Conservation (phyloP, 2,329 filamentous ascomycete species). For the Nannizzia gypsea region DNA sequence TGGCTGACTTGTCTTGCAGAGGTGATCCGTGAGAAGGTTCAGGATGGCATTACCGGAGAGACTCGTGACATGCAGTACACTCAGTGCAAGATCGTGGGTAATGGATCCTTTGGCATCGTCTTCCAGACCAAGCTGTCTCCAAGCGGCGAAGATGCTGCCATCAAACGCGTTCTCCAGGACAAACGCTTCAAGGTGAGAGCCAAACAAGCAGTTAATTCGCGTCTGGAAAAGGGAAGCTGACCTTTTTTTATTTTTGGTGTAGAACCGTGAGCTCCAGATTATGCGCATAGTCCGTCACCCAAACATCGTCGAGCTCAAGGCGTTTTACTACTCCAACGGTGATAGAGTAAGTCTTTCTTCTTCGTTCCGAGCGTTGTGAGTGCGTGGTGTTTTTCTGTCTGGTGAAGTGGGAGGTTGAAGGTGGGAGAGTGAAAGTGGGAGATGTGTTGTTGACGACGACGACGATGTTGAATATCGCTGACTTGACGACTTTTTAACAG, state of each 20-base stretch:
- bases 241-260: slow-evolving; percentile 8
- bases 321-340: slow-evolving; percentile 98
- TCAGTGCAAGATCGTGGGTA: slow-evolving; percentile 98
- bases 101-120: slow-evolving; percentile 95
- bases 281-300: slow-evolving; percentile 99
- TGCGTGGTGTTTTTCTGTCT: not conserved
- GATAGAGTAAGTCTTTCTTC: slow-evolving; percentile 60
- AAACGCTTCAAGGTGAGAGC: slow-evolving; percentile 88
- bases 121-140: slow-evolving; percentile 98
- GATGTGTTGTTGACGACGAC: not conserved
- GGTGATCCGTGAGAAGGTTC: slow-evolving; percentile 96
- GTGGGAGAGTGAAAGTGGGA: not conserved
- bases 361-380: not conserved
- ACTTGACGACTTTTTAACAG: slow-evolving; percentile 32
- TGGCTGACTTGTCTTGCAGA: slow-evolving; percentile 45
- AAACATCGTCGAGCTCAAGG: slow-evolving; percentile 97
- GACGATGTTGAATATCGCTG: not conserved
- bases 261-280: slow-evolving; percentile 99
- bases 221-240: slow-evolving; percentile 18
- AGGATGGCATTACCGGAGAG: slow-evolving; percentile 94
- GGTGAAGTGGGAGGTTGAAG: not conserved
- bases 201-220: not conserved
- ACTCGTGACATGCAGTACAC: slow-evolving; percentile 96
- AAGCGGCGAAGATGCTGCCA: slow-evolving; percentile 95
- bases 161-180: slow-evolving; percentile 97